Base-by-base conservation (phyloP, 768 basidiomycete species). In the Hygrophoropsis aurantiaca region DNA sequence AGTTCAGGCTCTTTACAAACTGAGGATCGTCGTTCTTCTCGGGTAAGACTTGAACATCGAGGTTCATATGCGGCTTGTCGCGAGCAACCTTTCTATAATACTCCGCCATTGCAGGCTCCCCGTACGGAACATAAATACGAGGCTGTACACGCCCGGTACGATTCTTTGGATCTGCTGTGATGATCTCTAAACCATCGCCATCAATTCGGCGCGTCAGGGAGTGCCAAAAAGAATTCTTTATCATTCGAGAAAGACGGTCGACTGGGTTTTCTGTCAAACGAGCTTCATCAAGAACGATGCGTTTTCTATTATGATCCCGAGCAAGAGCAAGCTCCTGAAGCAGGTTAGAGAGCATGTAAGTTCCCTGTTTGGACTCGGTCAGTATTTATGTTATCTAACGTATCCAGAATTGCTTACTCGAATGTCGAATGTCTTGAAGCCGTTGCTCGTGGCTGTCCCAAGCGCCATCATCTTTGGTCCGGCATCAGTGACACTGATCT, bases 281-380 rank as follows among this genome's bases (percentile, higher is more conserved):
- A n/a, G 92, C 85, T 67, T 99, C 97, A 57, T 99, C 97, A n/a
- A 99, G 84, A 16, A 99, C 92, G 61, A 99, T 97, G 7, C 93
- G 88, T 70, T 95, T 95, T 47, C 94, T 78, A 53, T 88, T 87
- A 67, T 95, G 94, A 62, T 98, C 95, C 8, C 92, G 84, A 5
- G 97, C 95, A 18, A 98, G 82, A 2, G 95, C 95, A 39, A 99
- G 85, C 65, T 99, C 95, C 74, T 99, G 95, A n/a, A 99, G 78
- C 20, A 99, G 81, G 68, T 97, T 98, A 11, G 95, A 97, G 38
- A 99, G 76, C 95, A 97, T 98, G 70, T 98, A 99, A n/a, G 89
- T 97, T 34, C 97, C 95, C 87, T 94, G 61, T 13, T 58, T 44
- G 50, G 11, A 52, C 42, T 21, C 43, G 55, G 48, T 41, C 52